phyloP scores from a whole-genome alignment of 2,329 filamentous ascomycete species.

The Aurifilum marmelostoma region DNA sequence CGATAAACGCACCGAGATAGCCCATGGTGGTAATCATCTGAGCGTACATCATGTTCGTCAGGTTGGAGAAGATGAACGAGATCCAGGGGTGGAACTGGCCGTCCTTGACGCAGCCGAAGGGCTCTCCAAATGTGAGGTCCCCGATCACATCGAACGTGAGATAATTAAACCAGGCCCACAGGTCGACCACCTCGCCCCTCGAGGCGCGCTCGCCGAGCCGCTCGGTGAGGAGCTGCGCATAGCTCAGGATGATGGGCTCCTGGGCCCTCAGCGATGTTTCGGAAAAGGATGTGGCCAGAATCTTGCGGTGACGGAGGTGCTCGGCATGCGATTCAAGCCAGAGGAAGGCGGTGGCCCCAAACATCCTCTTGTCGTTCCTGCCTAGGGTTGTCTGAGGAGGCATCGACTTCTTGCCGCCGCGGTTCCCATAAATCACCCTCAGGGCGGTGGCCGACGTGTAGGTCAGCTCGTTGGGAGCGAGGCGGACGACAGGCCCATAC shows the following conservation, averaged over 20 bases:
- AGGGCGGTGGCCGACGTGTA: slow-evolving; percentile 24
- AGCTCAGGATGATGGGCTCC: slow-evolving; percentile 32
- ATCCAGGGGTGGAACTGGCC: slow-evolving; percentile 35
- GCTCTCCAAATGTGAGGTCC: slow-evolving; percentile 34
- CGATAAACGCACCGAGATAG: slow-evolving; percentile 23
- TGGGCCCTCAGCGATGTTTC: slow-evolving; percentile 35
- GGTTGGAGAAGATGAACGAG: slow-evolving; percentile 32
- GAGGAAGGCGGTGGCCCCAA: slow-evolving; percentile 29
- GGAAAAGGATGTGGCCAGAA: slow-evolving; percentile 35
- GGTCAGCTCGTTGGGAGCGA: slow-evolving; percentile 28
- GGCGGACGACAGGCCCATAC: slow-evolving; percentile 29
- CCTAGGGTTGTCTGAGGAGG: slow-evolving; percentile 28
- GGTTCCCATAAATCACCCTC: slow-evolving; percentile 28
- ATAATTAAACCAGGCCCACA: slow-evolving; percentile 35
- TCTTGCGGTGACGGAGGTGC: slow-evolving; percentile 32
- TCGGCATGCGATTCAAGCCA: slow-evolving; percentile 28
- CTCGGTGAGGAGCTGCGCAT: slow-evolving; percentile 31
- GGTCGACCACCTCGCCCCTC: slow-evolving; percentile 30
- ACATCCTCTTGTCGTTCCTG: slow-evolving; percentile 29
- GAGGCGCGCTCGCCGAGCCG: slow-evolving; percentile 30
- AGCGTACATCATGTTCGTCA: slow-evolving; percentile 33
- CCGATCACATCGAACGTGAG: slow-evolving; percentile 36
- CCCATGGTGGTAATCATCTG: slow-evolving; percentile 30
- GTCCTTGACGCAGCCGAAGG: slow-evolving; percentile 33
- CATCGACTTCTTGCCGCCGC: slow-evolving; percentile 23